phyloP scores from a whole-genome alignment of 306 rosid species.

The Cucurbita pepo region DNA sequence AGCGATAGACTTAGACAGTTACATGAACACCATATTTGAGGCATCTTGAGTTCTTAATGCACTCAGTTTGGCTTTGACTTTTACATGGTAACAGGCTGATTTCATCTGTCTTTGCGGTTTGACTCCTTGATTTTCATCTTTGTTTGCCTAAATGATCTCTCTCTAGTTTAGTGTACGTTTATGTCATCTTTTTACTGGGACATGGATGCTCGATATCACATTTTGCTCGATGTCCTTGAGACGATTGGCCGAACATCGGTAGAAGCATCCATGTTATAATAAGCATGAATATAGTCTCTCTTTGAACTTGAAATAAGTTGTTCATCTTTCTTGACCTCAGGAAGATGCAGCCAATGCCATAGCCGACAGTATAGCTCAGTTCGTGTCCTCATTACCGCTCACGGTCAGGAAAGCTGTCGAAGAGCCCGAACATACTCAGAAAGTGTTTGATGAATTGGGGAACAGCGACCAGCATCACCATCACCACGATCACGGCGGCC shows the following conservation, averaged over 20 bases:
- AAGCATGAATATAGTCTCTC: neutral
- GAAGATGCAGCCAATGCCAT: slow-evolving; percentile 53
- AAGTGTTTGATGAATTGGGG: slow-evolving; percentile 45
- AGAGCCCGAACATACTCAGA: slow-evolving; percentile 56
- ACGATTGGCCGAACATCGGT: neutral
- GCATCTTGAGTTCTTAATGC: neutral
- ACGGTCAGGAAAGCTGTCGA: slow-evolving; percentile 44
- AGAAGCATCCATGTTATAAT: neutral
- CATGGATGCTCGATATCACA: neutral
- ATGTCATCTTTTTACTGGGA: neutral
- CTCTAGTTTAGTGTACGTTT: neutral
- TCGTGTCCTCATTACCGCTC: slow-evolving; percentile 61
- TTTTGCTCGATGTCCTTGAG: neutral
- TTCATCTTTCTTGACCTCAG: slow-evolving; percentile 19
- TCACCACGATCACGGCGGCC: slow-evolving; percentile 13
- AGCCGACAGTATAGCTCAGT: slow-evolving; percentile 48
- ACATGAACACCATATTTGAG: neutral
- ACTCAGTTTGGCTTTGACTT: neutral
- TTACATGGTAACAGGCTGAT: neutral
- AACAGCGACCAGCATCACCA: slow-evolving; percentile 14
- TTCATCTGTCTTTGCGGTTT: neutral
- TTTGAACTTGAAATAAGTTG: neutral
- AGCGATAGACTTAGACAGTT: no score
- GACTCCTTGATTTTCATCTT: neutral
- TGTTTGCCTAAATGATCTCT: neutral